Conservation (phyloP, 78 protist species). For the Creolimax fragrantissima region DNA sequence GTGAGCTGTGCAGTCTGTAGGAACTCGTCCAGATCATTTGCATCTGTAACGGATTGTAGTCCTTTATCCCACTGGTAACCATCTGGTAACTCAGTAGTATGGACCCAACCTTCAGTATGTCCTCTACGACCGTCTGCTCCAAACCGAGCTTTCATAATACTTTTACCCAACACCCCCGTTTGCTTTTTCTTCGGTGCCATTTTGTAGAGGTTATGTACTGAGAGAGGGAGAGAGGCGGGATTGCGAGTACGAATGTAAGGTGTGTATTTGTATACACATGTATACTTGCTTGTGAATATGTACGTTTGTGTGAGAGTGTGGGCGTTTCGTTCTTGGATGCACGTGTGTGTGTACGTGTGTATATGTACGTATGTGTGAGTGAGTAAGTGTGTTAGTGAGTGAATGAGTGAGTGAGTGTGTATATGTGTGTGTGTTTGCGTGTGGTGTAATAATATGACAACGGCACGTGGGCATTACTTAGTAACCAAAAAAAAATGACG, state of each 20-base stretch:
- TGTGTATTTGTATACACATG: not conserved
- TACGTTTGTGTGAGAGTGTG: not conserved
- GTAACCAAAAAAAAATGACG: not conserved
- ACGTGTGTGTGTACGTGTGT: not conserved
- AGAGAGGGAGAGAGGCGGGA: not conserved
- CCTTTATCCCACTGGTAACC: slow-evolving; percentile 7
- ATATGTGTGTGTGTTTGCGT: not conserved
- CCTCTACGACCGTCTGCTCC: not conserved
- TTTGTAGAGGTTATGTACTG: not conserved
- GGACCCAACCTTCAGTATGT: not conserved
- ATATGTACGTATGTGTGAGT: not conserved
- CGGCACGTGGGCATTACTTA: not conserved
- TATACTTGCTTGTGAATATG: not conserved
- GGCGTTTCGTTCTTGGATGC: not conserved
- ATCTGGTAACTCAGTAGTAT: slow-evolving; percentile 19
- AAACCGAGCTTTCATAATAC: not conserved
- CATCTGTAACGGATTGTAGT: slow-evolving; percentile 20
- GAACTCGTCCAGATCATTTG: slow-evolving; percentile 26
- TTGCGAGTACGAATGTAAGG: not conserved
- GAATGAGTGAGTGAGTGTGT: not conserved
- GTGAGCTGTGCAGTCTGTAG: slow-evolving; percentile 24
- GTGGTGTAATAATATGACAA: not conserved
- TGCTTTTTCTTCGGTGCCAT: not conserved
- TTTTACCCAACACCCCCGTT: not conserved
- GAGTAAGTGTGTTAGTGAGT: not conserved